phyloP scores from a whole-genome alignment of 2,329 filamentous ascomycete genomes.

The Aspergillus cejpii region DNA sequence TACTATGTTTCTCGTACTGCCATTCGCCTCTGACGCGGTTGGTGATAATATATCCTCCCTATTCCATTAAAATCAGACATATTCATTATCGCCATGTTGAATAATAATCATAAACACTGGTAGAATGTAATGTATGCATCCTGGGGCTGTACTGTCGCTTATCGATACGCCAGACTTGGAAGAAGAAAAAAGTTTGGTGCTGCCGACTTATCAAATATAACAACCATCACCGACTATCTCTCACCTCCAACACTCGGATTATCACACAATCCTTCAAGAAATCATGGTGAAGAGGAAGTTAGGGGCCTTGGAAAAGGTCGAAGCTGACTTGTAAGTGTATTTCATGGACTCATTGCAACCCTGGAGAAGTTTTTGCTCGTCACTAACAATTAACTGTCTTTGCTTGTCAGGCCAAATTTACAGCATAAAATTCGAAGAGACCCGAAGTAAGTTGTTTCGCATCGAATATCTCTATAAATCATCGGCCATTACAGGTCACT shows the following conservation, averaged over 20 bases:
- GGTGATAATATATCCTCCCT: too few relatives aligned
- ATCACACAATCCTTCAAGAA: constrained; percentile 3
- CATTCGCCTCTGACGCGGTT: too few relatives aligned
- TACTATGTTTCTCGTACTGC: constrained; percentile 17
- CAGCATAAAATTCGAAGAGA: constrained; percentile 89
- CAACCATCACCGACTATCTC: constrained; percentile 51
- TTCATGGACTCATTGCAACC: background rate
- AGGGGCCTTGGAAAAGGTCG: constrained; percentile 88
- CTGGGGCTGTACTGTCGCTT: constrained; percentile 17
- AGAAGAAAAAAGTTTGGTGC: constrained; percentile 22
- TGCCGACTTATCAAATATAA: constrained; percentile 8
- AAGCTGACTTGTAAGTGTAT: constrained; percentile 67
- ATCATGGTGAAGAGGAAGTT: constrained; percentile 80
- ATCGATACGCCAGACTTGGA: constrained; percentile 25
- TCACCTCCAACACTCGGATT: constrained; percentile 59
- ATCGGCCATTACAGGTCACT: constrained; percentile 1
- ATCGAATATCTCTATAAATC: background rate
- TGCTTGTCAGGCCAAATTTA: constrained; percentile 59
- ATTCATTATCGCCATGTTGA: background rate
- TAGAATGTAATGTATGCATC: too few relatives aligned
- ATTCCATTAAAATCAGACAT: too few relatives aligned
- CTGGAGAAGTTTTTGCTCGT: constrained; percentile 12
- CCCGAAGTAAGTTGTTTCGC: constrained; percentile 55
- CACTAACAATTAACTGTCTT: constrained; percentile 20
- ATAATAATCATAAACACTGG: too few relatives aligned